These are phyloP conservation scores for Phytopythium ostracodes DNA, from an alignment of 352 stramenopile genomes.

Conservation along the genomic window DNA sequence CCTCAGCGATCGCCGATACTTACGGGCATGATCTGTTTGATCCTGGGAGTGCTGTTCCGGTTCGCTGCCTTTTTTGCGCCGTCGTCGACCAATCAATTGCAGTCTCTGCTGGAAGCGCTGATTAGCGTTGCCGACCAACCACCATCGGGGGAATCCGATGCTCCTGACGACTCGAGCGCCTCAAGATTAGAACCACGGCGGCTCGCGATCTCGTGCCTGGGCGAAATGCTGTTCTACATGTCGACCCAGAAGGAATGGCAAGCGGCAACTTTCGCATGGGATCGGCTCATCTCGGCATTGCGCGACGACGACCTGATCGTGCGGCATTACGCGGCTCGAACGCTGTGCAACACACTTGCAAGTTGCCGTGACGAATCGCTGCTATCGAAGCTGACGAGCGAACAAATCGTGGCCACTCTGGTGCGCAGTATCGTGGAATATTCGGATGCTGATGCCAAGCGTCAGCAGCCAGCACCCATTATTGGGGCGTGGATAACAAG, in stretches of 20 bases:
- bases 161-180: no score
- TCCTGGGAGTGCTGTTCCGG: constrained; percentile 64
- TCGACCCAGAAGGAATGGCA: constrained; percentile 49
- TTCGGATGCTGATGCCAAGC: not conserved
- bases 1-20: constrained; percentile 8
- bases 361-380: constrained; percentile 23
- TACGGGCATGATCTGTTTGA: constrained; percentile 42
- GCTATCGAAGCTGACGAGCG: constrained; percentile 32
- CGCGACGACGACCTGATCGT: constrained; percentile 33
- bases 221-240: constrained; percentile 74
- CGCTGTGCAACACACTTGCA: constrained; percentile 66
- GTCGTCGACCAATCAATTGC: constrained; percentile 53
- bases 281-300: constrained; percentile 32
- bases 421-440: constrained; percentile 25
- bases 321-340: constrained; percentile 53
- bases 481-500: constrained; percentile 31
- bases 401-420: constrained; percentile 34
- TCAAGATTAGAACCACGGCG: constrained; percentile 16
- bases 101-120: constrained; percentile 38
- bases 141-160: no score
- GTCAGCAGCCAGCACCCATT: not conserved
- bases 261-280: constrained; percentile 25
- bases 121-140: constrained; percentile 13
- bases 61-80: constrained; percentile 68
- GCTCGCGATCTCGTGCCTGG: constrained; percentile 48